phyloP scores from a whole-genome alignment of 73 alveolate genomes.

The Tetrahymena malaccensis region DNA sequence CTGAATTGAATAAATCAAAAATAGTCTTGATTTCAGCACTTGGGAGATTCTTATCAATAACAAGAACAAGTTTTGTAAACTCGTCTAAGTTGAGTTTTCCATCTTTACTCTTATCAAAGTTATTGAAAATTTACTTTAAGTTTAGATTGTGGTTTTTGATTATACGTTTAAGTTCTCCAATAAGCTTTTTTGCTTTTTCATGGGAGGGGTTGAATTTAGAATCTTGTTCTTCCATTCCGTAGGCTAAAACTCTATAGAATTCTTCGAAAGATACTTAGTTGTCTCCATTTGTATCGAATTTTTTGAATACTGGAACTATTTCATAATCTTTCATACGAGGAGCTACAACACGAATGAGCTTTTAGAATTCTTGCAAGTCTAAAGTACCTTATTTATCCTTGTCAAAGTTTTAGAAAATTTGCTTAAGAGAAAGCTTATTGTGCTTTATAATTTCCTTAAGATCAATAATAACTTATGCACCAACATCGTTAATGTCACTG shows the following conservation, averaged over 20 bases:
- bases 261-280: not conserved
- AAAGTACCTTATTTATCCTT: constrained; percentile 30
- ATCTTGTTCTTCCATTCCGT: not conserved
- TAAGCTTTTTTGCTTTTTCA: not conserved
- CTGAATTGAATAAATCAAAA: constrained; percentile 11
- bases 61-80: constrained; percentile 7
- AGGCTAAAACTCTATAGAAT: not conserved
- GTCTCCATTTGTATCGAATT: not conserved
- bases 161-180: constrained; percentile 25
- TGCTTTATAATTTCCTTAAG: constrained; percentile 37
- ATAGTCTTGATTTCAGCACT: not conserved
- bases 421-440: constrained; percentile 9
- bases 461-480: constrained; percentile 19
- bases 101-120: constrained; percentile 23
- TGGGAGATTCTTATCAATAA: constrained; percentile 13
- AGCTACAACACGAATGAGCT: constrained; percentile 19
- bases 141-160: constrained; percentile 26
- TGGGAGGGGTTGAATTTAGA: not conserved
- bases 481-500: constrained; percentile 26
- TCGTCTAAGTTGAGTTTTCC: constrained; percentile 30
- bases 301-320: not conserved
- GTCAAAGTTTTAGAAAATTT: constrained; percentile 25
- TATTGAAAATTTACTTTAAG: constrained; percentile 7
- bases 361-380: constrained; percentile 17
- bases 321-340: constrained; percentile 29